Evolutionary conservation across 129 eudicot genomes (phyloP).

Genomic region (Saussurea involucrata): DNA sequence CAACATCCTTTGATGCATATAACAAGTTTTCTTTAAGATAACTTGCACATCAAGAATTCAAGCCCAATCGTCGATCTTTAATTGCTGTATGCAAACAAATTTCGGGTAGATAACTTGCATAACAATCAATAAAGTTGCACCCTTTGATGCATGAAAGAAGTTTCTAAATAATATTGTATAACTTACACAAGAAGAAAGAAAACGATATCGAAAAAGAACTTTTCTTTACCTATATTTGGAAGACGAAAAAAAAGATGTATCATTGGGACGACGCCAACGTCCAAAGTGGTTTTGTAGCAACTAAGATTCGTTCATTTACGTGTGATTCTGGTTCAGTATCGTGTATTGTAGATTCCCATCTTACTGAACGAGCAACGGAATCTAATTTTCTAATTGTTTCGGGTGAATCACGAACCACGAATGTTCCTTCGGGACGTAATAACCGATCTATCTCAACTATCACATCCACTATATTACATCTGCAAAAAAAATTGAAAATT

Average conservation of each 20-base stretch:
- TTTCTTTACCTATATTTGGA: slow-evolving; percentile 24
- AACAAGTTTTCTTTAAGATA: slow-evolving; percentile 16
- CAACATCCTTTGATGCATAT: slow-evolving; percentile 28
- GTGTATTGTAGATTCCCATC: slow-evolving; percentile 61
- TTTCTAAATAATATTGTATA: slow-evolving; percentile 4
- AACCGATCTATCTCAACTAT: slow-evolving; percentile 82
- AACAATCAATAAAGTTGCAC: slow-evolving; percentile 19
- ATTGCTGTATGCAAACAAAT: neutral
- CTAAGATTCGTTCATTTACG: slow-evolving; percentile 50
- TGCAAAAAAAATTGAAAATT: slow-evolving; percentile 27
- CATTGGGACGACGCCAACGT: slow-evolving; percentile 45
- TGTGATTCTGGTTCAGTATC: slow-evolving; percentile 68
- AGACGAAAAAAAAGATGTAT: slow-evolving; percentile 15
- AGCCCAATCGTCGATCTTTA: neutral
- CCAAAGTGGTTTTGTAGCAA: slow-evolving; percentile 71
- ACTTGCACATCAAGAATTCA: slow-evolving; percentile 5
- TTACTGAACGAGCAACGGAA: slow-evolving; percentile 50
- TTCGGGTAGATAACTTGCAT: neutral
- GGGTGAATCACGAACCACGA: slow-evolving; percentile 64
- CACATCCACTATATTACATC: slow-evolving; percentile 77
- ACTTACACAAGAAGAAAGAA: slow-evolving; percentile 16
- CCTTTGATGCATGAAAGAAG: slow-evolving; percentile 21
- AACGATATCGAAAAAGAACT: neutral
- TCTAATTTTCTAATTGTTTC: slow-evolving; percentile 58
- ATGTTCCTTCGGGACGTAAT: slow-evolving; percentile 77